Conservation (phyloP, 805 yeast species). For the Alloascoidea hylecoeti region DNA sequence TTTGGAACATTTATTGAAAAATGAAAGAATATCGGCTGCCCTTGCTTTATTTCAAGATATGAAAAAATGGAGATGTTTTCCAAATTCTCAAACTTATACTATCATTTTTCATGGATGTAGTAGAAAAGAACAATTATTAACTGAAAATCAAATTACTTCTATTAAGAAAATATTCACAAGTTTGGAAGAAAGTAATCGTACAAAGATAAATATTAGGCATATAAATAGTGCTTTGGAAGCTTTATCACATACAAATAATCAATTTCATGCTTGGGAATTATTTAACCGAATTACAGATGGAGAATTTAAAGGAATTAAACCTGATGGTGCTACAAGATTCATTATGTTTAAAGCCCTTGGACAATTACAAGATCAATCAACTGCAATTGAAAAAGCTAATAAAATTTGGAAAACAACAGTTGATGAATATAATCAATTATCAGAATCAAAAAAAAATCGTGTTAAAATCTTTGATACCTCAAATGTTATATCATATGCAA, state of each 20-base stretch:
- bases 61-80: slow-evolving; percentile 45
- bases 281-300: neutral
- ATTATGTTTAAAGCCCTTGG: neutral
- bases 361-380: neutral
- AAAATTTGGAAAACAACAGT: neutral
- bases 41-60: slow-evolving; percentile 36
- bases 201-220: neutral
- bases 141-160: neutral
- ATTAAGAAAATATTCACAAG: neutral
- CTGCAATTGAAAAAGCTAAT: neutral
- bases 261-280: neutral
- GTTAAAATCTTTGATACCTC: neutral
- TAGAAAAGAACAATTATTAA: slow-evolving; percentile 6
- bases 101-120: slow-evolving; percentile 32
- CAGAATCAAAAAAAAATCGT: neutral
- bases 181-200: neutral
- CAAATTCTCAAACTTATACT: slow-evolving; percentile 33
- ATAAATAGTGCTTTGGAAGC: neutral
- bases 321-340: neutral
- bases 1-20: slow-evolving; percentile 20
- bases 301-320: neutral
- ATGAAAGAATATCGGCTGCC: slow-evolving; percentile 38
- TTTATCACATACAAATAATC: neutral
- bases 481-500: neutral
- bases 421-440: neutral